These are phyloP conservation scores for Gynandropsis gynandra DNA, from an alignment of 345 rosid genomes.

Conservation along the genomic window DNA sequence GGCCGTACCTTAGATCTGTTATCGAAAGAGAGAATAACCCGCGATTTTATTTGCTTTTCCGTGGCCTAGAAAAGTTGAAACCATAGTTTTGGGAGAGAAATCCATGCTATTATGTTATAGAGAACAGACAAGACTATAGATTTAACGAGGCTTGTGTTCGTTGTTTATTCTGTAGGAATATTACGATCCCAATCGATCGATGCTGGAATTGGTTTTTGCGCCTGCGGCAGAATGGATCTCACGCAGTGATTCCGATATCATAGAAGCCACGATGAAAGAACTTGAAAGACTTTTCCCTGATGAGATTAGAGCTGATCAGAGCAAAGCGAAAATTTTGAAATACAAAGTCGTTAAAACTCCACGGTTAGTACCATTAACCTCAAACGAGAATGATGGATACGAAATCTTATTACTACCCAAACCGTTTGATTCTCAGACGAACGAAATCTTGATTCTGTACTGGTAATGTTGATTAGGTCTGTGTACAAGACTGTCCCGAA, in stretches of 20 bases:
- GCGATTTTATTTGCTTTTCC: too few species aligned
- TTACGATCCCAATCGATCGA: conserved; percentile 77
- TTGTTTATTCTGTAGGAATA: conserved; percentile 52
- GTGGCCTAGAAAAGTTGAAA: too few species aligned
- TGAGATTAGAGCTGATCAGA: conserved; percentile 80
- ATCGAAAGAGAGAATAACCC: too few species aligned
- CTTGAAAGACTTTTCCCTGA: conserved; percentile 88
- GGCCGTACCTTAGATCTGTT: too few species aligned
- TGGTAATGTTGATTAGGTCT: conserved; percentile 47
- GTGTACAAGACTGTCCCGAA: conserved; percentile 82
- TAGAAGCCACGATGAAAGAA: conserved; percentile 90
- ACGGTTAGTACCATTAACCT: conserved; percentile 44
- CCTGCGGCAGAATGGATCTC: conserved; percentile 97
- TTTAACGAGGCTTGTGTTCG: not conserved
- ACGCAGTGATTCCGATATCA: conserved; percentile 63
- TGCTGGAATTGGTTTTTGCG: conserved; percentile 94
- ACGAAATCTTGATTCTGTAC: not conserved
- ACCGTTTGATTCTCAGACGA: not conserved
- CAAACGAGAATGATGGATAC: conserved; percentile 4
- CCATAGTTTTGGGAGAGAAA: too few species aligned
- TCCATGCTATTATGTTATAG: too few species aligned
- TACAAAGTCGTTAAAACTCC: conserved; percentile 92
- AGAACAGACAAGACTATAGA: too few species aligned
- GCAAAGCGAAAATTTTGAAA: conserved; percentile 83
- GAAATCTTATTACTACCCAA: not conserved